Percentiles rank a stretch among this genome's conserved stretches.
Conservation (phyloP, 305 asterid genomes). For the Solanum hybrid region DNA sequence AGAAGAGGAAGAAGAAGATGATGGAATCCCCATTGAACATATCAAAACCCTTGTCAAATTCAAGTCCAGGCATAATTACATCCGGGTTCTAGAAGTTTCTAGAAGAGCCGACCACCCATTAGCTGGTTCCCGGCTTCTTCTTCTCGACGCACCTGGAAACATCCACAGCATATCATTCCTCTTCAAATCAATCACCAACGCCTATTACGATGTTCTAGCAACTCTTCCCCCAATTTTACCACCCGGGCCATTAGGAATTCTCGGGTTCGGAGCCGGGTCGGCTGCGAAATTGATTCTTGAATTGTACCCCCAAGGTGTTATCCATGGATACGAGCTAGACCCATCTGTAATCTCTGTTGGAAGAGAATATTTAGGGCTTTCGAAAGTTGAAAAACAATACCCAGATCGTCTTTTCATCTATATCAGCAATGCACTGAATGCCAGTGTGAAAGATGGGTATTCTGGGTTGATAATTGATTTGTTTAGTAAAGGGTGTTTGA, state of each 20-base stretch:
- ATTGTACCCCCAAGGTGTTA: slow-evolving; percentile 33
- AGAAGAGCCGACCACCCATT: slow-evolving; percentile 75
- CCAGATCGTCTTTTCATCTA: slow-evolving; percentile 39
- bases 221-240: slow-evolving; percentile 71
- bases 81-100: slow-evolving; percentile 73
- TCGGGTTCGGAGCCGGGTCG: slow-evolving; percentile 92
- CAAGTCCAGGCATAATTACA: slow-evolving; percentile 74
- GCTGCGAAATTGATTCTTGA: slow-evolving; percentile 58
- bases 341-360: slow-evolving; percentile 67
- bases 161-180: slow-evolving; percentile 79
- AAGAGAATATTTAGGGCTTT: slow-evolving; percentile 62
- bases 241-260: slow-evolving; percentile 70
- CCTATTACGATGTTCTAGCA: slow-evolving; percentile 81
- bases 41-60: slow-evolving; percentile 76
- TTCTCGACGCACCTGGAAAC: slow-evolving; percentile 86
- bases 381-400: slow-evolving; percentile 46
- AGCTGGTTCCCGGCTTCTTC: slow-evolving; percentile 75
- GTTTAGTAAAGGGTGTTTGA: slow-evolving; percentile 61
- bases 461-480: slow-evolving; percentile 65
- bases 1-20: slow-evolving; percentile 4
- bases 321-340: slow-evolving; percentile 87
- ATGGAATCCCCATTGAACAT: slow-evolving; percentile 66
- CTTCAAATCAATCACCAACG: slow-evolving; percentile 52
- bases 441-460: slow-evolving; percentile 39
- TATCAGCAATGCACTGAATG: slow-evolving; percentile 55